A percentile compares a stretch with the other conserved stretches of the same genome.
phyloP scores from a whole-genome alignment of 2,329 filamentous ascomycete genomes.

The Furcasterigmium furcatum region DNA sequence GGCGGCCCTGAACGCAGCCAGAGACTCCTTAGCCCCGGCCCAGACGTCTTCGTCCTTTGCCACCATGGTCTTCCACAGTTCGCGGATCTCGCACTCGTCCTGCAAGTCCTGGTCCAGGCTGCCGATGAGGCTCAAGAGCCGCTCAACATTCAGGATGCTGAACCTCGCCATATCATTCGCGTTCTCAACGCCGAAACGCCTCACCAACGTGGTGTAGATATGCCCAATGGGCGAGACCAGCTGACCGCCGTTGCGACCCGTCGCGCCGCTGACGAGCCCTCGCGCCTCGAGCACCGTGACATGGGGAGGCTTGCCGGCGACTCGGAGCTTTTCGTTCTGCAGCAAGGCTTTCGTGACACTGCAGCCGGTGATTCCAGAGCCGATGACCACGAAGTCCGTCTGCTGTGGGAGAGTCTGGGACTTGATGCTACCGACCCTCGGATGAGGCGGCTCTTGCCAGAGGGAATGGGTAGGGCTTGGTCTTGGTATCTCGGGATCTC shows the following conservation, averaged over 20 bases:
- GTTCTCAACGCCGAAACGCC: background rate
- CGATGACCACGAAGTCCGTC: slow-evolving; percentile 4
- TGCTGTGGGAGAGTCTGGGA: background rate
- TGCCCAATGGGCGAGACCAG: background rate
- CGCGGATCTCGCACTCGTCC: too few species aligned
- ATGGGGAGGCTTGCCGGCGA: background rate
- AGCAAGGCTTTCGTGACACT: slow-evolving; percentile 2
- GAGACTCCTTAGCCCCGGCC: too few species aligned
- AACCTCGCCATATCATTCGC: background rate
- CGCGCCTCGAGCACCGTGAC: slow-evolving; percentile 7
- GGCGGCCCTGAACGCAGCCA: too few species aligned
- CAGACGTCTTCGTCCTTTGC: too few species aligned
- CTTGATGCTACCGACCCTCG: slow-evolving; percentile 2
- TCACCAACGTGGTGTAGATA: background rate
- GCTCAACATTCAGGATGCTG: background rate
- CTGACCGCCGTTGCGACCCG: slow-evolving; percentile 9
- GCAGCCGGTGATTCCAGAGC: slow-evolving; percentile 6
- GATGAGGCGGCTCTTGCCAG: slow-evolving; percentile 21
- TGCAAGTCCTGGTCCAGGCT: too few species aligned
- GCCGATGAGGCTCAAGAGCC: too few species aligned
- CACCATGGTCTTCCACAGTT: too few species aligned
- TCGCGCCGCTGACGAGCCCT: slow-evolving; percentile 6
- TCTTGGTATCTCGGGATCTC: slow-evolving; percentile 19
- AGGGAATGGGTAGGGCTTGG: slow-evolving; percentile 17
- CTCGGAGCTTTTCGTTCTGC: background rate